Percentiles rank a stretch among this genome's conserved stretches.
These are phyloP conservation scores for Colletotrichum sp. DNA, from an alignment of 2,329 filamentous ascomycete species.

Conservation along the genomic window DNA sequence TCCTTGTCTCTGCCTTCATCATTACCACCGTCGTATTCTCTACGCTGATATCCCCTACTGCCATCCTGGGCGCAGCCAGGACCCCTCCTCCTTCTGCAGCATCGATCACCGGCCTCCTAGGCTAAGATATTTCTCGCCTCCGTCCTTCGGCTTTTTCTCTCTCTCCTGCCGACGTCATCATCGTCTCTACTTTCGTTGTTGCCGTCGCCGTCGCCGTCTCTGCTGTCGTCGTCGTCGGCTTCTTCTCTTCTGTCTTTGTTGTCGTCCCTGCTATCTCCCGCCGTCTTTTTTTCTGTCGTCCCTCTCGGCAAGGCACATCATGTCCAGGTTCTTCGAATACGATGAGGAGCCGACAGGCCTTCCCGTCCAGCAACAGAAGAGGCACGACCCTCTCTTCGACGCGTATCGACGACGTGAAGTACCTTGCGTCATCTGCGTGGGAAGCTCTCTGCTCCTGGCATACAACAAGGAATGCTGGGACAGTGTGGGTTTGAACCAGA, in stretches of 20 bases:
- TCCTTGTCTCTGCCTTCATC: too few species aligned
- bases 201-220: background rate
- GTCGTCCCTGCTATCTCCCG: background rate
- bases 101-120: too few species aligned
- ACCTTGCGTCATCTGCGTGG: background rate
- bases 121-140: too few species aligned
- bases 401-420: background rate
- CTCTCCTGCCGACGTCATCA: too few species aligned
- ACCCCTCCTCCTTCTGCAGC: too few species aligned
- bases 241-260: background rate
- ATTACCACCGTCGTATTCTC: too few species aligned
- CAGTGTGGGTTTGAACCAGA: background rate
- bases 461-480: background rate
- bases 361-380: background rate
- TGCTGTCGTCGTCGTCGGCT: background rate
- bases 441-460: background rate
- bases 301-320: background rate
- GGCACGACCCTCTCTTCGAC: background rate
- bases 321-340: background rate
- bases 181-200: background rate
- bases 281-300: background rate
- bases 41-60: too few species aligned
- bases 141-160: too few species aligned
- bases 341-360: background rate
- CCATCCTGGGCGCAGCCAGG: too few species aligned